Conservation (phyloP, 495 filamentous ascomycete genomes). For the Aspergillus coremiiformis region DNA sequence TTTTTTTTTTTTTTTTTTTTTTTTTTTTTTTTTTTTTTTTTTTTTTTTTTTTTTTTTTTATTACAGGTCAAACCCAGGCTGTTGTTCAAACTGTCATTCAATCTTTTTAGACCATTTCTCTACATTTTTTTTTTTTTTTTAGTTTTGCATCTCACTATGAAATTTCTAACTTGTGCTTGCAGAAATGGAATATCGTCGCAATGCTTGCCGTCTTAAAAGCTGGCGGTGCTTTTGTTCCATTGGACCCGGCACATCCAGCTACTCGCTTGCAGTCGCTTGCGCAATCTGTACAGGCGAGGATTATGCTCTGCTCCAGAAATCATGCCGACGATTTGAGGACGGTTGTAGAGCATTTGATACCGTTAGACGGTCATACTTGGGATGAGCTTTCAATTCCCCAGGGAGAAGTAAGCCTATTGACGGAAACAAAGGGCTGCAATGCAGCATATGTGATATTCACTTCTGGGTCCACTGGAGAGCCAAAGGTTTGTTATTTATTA, state of each 20-base stretch:
- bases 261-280: constrained; percentile 41
- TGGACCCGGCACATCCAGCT: constrained; percentile 50
- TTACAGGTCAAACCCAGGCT: too few species aligned
- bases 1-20: too few species aligned
- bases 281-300: constrained; percentile 30
- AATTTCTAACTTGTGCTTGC: constrained; percentile 16
- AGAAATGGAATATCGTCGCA: constrained; percentile 50
- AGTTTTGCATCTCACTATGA: constrained; percentile 14
- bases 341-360: constrained; percentile 28
- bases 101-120: too few species aligned
- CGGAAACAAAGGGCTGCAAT: constrained; percentile 28
- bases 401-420: constrained; percentile 18
- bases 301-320: constrained; percentile 48
- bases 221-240: constrained; percentile 51
- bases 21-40: too few species aligned
- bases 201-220: constrained; percentile 53
- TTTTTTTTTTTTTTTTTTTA: too few species aligned
- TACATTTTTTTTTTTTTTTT: constrained; percentile 14
- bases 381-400: constrained; percentile 18
- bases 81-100: too few species aligned
- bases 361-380: constrained; percentile 28
- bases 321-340: constrained; percentile 20
- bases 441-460: constrained; percentile 43
- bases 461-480: constrained; percentile 45
- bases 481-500: constrained; percentile 35